Conservation (phyloP, 139 green algal species). For the Tetradesmus obliquus region DNA sequence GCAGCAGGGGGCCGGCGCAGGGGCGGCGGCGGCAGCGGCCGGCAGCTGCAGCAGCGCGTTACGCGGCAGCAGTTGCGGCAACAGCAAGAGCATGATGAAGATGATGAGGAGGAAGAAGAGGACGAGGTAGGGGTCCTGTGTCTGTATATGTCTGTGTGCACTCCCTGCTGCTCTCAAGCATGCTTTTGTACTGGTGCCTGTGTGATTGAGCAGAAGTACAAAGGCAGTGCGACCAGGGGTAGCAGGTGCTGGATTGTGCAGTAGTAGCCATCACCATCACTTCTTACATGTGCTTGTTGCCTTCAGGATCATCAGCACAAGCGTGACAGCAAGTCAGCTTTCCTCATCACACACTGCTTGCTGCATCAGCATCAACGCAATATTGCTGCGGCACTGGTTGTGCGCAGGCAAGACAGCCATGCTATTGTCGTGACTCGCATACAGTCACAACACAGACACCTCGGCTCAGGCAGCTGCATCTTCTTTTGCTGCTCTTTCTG, state of each 20-base stretch:
- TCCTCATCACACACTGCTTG: background rate
- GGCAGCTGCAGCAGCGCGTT: background rate
- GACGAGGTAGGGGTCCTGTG: conserved; percentile 30
- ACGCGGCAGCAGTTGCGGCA: background rate
- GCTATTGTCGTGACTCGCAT: too few relatives aligned
- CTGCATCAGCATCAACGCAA: background rate
- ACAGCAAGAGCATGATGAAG: conserved; percentile 32
- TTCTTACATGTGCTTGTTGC: too few relatives aligned
- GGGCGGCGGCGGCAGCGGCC: background rate
- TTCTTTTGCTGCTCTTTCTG: too few relatives aligned
- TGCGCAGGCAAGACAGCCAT: background rate
- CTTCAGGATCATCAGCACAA: too few relatives aligned
- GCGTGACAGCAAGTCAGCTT: too few relatives aligned
- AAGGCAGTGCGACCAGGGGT: too few relatives aligned
- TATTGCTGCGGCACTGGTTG: background rate
- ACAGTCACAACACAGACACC: too few relatives aligned
- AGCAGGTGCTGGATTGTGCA: too few relatives aligned
- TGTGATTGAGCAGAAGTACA: too few relatives aligned
- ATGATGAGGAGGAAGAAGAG: conserved; percentile 48
- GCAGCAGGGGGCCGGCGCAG: conserved; percentile 13
- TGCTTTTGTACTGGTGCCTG: too few relatives aligned
- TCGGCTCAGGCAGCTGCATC: too few relatives aligned
- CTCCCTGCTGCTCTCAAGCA: background rate
- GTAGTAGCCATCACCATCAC: too few relatives aligned
- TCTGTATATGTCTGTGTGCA: background rate